Percentiles rank a stretch among this genome's conserved stretches.
Conservation (phyloP, 305 asterid species). For the Stenogyne calaminthoides region DNA sequence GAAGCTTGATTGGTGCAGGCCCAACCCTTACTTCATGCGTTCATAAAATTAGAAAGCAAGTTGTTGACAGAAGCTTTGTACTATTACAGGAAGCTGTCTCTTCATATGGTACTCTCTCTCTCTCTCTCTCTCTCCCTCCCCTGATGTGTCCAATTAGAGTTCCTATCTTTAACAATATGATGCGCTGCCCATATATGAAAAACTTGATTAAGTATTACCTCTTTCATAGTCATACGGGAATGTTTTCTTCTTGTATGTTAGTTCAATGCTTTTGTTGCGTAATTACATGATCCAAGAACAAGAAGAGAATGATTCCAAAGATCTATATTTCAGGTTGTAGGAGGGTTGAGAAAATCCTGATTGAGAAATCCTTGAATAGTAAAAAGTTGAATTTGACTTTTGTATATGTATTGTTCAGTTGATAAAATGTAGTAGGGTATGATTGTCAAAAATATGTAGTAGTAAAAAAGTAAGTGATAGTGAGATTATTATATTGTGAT, state of each 20-base stretch:
- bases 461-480: too few relatives aligned
- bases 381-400: too few relatives aligned
- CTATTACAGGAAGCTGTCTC: slow-evolving; percentile 74
- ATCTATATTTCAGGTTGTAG: neutral
- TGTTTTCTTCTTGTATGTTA: neutral
- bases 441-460: too few relatives aligned
- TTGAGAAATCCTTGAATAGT: too few relatives aligned
- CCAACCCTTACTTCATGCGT: slow-evolving; percentile 75
- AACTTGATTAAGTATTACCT: neutral
- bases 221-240: neutral
- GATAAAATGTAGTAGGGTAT: too few relatives aligned
- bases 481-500: too few relatives aligned
- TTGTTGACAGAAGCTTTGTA: slow-evolving; percentile 73
- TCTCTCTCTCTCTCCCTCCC: too few relatives aligned
- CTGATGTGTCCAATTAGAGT: neutral
- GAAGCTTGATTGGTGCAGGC: slow-evolving; percentile 77
- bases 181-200: neutral
- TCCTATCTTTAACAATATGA: neutral
- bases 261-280: slow-evolving; percentile 1
- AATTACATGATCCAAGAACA: neutral
- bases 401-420: too few relatives aligned
- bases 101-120: slow-evolving; percentile 64
- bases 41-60: slow-evolving; percentile 64
- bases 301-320: neutral
- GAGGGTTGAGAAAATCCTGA: too few relatives aligned